A percentile compares a stretch with the other conserved stretches of the same genome.
phyloP scores from a whole-genome alignment of 352 stramenopile genomes.

The Thalassiosira ordinaria region DNA sequence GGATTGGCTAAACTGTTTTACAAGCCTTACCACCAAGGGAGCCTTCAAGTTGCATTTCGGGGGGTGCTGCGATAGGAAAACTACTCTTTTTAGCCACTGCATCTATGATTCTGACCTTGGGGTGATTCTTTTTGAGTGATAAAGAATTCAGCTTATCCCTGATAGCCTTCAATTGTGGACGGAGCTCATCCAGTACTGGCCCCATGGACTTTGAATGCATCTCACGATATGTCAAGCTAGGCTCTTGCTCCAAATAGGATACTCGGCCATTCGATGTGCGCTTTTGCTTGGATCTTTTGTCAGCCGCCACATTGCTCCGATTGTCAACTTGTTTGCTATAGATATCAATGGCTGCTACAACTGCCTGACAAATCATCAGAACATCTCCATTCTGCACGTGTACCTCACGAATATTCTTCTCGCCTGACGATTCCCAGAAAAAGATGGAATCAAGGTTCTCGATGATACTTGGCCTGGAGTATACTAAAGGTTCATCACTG shows the following conservation, averaged over 20 bases:
- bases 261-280: neutral
- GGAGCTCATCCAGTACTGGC: conserved; percentile 6
- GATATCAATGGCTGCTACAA: too few relatives aligned
- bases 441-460: neutral
- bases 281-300: conserved; percentile 3
- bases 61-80: neutral
- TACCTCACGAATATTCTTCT: neutral
- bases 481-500: neutral
- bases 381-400: neutral
- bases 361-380: neutral
- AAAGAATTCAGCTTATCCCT: neutral
- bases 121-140: conserved; percentile 7
- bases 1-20: conserved; percentile 8
- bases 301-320: neutral
- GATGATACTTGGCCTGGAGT: too few relatives aligned
- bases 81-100: neutral
- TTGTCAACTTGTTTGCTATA: too few relatives aligned
- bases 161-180: conserved; percentile 10
- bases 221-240: neutral
- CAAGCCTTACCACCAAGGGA: conserved; percentile 4
- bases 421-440: neutral
- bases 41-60: neutral
- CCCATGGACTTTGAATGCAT: conserved; percentile 10
- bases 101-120: conserved; percentile 1
- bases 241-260: neutral